Evolutionary conservation across 1,139 yeast genomes (phyloP), one percentile per base, ranked within the genome.

Genomic region (Wickerhamiella infanticola): DNA sequence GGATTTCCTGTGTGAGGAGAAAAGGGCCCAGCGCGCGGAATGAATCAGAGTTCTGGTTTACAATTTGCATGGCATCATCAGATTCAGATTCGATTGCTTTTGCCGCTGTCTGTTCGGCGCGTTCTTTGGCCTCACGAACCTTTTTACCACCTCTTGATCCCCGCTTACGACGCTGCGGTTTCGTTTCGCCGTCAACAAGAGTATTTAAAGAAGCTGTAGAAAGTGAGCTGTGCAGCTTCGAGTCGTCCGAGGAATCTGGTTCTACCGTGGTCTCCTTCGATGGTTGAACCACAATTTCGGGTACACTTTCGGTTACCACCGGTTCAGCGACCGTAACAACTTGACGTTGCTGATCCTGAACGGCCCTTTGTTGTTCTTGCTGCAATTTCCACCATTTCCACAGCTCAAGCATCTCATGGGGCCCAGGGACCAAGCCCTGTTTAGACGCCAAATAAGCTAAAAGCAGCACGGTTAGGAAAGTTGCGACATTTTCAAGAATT

Each of bases 101-200:
- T 29, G 24, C 31, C 23, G 24, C 29, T 7, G 40, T 25, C 37
- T 31, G 37, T 27, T 40, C 41, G 3, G 46, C 47, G 13, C 42
- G 41, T 5, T 41, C 42, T 35, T 46, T 43, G 24, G 45, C 42
- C 18, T 72, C 74, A 3, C 51, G 44, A 47, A 69, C 69, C 54
- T 74, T 75, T 53, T 75, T 77, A 0, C 95, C 95, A 5, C 95
- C 96, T 50, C 97, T 70, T 11, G 81, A 70, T 3, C 96, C 96
- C 56, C 96, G 73, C 59, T 83, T 86, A 25, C 96, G 69, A 5
- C 33, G 40, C 23, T 37, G 9, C 3, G 38, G 43, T 9, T 26
- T 35, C 37, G 13, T 13, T n/a, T 35, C 37, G 8, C 37, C 3
- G n/a, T 35, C 37, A 11, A 25, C 18, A 11, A 8, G 18, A 11